phyloP scores from a whole-genome alignment of 2,329 filamentous ascomycete species.

The Colletotrichum limetticola region DNA sequence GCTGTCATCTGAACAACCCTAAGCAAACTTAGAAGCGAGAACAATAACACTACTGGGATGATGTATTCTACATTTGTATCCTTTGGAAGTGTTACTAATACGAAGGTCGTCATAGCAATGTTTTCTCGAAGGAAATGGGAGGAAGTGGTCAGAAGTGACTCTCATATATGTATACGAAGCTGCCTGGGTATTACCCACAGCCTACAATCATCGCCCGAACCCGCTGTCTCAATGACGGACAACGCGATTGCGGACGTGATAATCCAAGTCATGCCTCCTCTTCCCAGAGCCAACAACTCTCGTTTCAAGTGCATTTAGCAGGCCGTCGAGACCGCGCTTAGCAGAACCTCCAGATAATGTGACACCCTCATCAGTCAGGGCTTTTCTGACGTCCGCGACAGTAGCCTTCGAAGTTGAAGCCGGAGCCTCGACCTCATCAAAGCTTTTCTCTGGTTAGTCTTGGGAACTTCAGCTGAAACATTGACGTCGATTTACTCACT shows the following conservation, averaged over 20 bases:
- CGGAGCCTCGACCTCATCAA: neutral
- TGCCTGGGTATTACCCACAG: neutral
- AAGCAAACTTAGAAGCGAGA: no score
- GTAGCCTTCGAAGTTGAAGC: neutral
- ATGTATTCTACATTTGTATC: no score
- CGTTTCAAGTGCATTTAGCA: neutral
- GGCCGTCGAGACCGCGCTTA: neutral
- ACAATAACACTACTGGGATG: no score
- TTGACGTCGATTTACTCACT: neutral
- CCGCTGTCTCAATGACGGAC: neutral
- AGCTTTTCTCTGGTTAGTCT: neutral
- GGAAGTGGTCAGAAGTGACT: no score
- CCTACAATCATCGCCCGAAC: no score
- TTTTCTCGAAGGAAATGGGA: no score
- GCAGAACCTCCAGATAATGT: neutral
- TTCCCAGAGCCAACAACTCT: neutral
- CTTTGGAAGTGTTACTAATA: no score
- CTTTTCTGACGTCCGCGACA: neutral
- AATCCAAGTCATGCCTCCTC: neutral
- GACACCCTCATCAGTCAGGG: neutral
- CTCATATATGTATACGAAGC: no score
- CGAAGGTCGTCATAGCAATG: no score
- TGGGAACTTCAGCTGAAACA: neutral
- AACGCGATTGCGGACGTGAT: neutral
- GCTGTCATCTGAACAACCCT: no score